Evolutionary conservation across 129 eudicot genomes (phyloP).

Genomic region (Arctium minus): DNA sequence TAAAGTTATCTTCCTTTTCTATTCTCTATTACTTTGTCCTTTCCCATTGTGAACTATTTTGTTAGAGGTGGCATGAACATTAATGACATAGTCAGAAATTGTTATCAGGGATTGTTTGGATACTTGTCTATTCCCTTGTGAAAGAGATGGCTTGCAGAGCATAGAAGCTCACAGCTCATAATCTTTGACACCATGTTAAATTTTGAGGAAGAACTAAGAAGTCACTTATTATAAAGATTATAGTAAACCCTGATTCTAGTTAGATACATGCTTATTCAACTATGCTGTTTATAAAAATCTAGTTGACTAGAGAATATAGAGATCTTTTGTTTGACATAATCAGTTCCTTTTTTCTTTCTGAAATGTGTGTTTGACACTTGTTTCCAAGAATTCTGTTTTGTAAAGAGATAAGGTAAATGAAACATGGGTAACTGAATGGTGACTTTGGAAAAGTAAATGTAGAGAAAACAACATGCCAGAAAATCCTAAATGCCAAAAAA

Average conservation of each 20-base stretch:
- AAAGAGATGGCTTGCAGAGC: too few species aligned
- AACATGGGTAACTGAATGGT: not conserved
- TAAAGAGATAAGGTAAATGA: not conserved
- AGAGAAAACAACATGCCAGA: not conserved
- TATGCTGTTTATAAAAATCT: not conserved
- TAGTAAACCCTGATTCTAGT: not conserved
- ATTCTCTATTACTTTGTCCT: too few species aligned
- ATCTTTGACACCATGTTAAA: not conserved
- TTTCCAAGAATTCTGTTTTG: not conserved
- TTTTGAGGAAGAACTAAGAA: not conserved
- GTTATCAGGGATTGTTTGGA: too few species aligned
- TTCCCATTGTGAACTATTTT: too few species aligned
- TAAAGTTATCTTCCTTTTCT: too few species aligned
- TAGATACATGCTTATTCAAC: not conserved
- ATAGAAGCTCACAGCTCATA: too few species aligned
- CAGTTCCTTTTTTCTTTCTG: not conserved
- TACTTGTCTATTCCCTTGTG: too few species aligned
- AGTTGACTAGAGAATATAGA: not conserved
- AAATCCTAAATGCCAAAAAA: not conserved
- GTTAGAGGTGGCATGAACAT: too few species aligned
- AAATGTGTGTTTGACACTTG: not conserved
- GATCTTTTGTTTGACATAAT: not conserved
- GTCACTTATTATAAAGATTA: too few species aligned
- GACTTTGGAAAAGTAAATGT: constrained; percentile 2
- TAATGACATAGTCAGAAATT: too few species aligned